phyloP scores from a whole-genome alignment of 495 filamentous ascomycete species.

The Lentithecium fluviatile region DNA sequence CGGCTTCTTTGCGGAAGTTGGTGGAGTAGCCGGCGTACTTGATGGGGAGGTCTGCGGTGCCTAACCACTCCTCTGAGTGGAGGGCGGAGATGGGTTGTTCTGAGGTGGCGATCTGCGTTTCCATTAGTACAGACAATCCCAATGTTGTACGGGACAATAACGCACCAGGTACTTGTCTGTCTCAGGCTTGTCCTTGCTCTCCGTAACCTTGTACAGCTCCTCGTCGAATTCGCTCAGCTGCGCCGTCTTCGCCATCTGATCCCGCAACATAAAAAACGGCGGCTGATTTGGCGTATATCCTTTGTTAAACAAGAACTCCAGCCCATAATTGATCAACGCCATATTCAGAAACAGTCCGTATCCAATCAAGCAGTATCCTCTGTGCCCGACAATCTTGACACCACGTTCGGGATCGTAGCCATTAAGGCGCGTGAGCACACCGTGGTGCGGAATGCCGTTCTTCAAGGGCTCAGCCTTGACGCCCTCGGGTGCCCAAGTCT shows the following conservation, averaged over 20 bases:
- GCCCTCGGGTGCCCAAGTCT: slow-evolving; percentile 76
- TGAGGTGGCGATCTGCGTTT: slow-evolving; percentile 73
- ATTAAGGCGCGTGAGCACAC: slow-evolving; percentile 81
- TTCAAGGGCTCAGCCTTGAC: slow-evolving; percentile 59
- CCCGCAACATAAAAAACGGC: slow-evolving; percentile 92
- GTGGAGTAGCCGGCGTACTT: slow-evolving; percentile 93
- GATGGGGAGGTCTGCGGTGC: slow-evolving; percentile 79
- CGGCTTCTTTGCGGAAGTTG: slow-evolving; percentile 93
- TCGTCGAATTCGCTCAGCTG: slow-evolving; percentile 98
- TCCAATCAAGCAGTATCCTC: slow-evolving; percentile 85
- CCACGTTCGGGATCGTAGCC: slow-evolving; percentile 80
- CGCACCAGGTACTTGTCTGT: slow-evolving; percentile 80
- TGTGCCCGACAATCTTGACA: slow-evolving; percentile 72
- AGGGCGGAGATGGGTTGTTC: slow-evolving; percentile 93
- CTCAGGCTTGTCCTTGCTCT: slow-evolving; percentile 71
- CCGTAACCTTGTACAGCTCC: slow-evolving; percentile 93
- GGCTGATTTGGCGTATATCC: slow-evolving; percentile 80
- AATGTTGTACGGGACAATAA: neutral
- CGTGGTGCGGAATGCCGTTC: slow-evolving; percentile 83
- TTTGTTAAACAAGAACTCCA: slow-evolving; percentile 76
- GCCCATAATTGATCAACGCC: slow-evolving; percentile 88
- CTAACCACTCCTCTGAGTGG: slow-evolving; percentile 91
- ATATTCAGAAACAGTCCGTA: slow-evolving; percentile 86
- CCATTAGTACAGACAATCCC: neutral
- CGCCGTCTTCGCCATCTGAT: slow-evolving; percentile 98